Evolutionary conservation across 768 basidiomycete species (phyloP), one percentile per base, ranked within the genome.

Genomic region (Rossbeevera mucosa): DNA sequence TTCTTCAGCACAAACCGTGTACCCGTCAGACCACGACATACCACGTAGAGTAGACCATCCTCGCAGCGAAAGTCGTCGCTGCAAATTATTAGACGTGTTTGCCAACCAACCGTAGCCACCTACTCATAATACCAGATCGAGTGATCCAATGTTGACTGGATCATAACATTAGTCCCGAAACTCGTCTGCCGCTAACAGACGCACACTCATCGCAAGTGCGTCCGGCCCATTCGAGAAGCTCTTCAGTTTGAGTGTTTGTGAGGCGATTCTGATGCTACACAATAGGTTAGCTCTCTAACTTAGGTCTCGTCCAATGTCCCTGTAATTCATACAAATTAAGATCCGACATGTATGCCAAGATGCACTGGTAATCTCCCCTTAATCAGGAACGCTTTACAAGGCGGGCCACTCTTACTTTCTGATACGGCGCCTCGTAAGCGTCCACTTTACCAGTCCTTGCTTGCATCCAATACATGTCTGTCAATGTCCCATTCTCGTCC

Each of bases 21-120:
- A 20, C 29, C 8, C 5, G 20, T 13, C 7, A 2, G 16, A 30
- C 22, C 44, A 4, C 50, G 22, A 68, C 83, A 54, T 58, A 88
- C 89, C 48, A 85, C 83, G 59, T 90, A 87, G 49, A 93, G 76
- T 28, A 92, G 58, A 81, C 90, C 92, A 53, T 91, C 85, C 24
- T 83, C 84, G 61, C 86, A 88, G 62, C 88, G 76, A 59, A 93
- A 88, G 44, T 77, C 69, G 59, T 91, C 77, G 57, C 88, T 91
- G 58, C 28, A 16, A 43, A 54, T n/a, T n/a, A n/a, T n/a, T n/a
- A n/a, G 33, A n/a, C 16, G 20, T 44, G 36, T 49, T 55, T 36
- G 52, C 53, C 48, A 44, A 31, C 36, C 31, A 9, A 16, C 3
- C 3, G 48, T 20, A 31, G 47, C 18, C 14, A 60, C 80, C 63